Evolutionary conservation across 148 eudicot species (phyloP).

Genomic region (Arctostaphylos glauca): DNA sequence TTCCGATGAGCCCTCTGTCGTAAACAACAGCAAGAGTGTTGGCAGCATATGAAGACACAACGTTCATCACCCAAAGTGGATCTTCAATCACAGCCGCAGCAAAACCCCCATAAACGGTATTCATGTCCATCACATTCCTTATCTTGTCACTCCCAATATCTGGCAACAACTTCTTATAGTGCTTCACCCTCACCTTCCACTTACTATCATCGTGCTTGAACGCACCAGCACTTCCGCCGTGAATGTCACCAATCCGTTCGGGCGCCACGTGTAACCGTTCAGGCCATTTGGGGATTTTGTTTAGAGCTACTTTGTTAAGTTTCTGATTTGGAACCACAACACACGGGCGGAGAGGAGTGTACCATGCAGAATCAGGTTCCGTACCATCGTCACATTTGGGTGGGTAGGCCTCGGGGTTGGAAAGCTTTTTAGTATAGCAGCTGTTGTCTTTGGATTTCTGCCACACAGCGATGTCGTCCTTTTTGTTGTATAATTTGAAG

Average conservation of each 20-base stretch:
- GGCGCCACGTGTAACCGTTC: slow-evolving; percentile 54
- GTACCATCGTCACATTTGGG: slow-evolving; percentile 79
- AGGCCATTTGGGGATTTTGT: slow-evolving; percentile 72
- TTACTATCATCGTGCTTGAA: slow-evolving; percentile 68
- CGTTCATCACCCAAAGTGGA: slow-evolving; percentile 94
- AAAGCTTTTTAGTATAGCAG: slow-evolving; percentile 59
- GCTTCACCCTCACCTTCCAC: slow-evolving; percentile 68
- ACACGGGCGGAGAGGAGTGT: slow-evolving; percentile 85
- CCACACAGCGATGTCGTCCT: slow-evolving; percentile 87
- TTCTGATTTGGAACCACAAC: slow-evolving; percentile 59
- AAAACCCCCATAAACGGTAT: slow-evolving; percentile 79
- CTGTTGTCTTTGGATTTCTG: slow-evolving; percentile 57
- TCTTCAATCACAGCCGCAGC: slow-evolving; percentile 64
- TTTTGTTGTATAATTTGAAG: slow-evolving; percentile 60
- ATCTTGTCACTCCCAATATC: slow-evolving; percentile 69
- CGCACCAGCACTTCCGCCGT: slow-evolving; percentile 59
- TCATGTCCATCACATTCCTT: slow-evolving; percentile 93
- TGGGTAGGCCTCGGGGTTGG: slow-evolving; percentile 57
- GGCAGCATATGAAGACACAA: slow-evolving; percentile 69
- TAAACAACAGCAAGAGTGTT: slow-evolving; percentile 70
- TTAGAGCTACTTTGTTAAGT: slow-evolving; percentile 47
- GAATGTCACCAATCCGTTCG: slow-evolving; percentile 58
- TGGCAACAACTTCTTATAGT: slow-evolving; percentile 78
- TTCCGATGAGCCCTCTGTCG: slow-evolving; percentile 84
- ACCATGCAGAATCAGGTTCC: slow-evolving; percentile 90